Evolutionary conservation across 768 basidiomycete species (phyloP).

Genomic region (Lactifluus piperatus): DNA sequence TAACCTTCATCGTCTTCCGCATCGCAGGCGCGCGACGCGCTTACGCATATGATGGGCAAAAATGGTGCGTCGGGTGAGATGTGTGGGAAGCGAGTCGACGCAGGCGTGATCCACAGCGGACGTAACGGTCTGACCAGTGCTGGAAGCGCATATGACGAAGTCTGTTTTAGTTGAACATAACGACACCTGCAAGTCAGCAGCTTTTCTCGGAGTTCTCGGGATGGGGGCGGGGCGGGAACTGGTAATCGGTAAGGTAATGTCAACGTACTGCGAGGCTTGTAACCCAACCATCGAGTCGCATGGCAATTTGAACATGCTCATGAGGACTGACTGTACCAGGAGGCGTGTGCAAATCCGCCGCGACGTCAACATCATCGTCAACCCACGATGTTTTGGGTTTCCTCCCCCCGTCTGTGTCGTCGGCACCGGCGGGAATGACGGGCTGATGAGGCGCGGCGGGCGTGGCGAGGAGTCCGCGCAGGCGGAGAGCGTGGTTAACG

Average conservation of each 20-base stretch:
- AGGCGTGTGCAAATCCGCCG: constrained; percentile 52
- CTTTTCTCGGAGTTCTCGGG: too few species aligned
- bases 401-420: background rate
- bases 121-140: constrained; percentile 55
- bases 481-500: constrained; percentile 55
- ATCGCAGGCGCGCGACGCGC: constrained; percentile 66
- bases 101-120: constrained; percentile 84
- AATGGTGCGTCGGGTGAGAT: constrained; percentile 32
- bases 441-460: background rate
- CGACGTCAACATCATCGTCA: constrained; percentile 38
- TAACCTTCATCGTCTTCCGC: constrained; percentile 49
- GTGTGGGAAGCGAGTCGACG: constrained; percentile 43
- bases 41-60: constrained; percentile 74
- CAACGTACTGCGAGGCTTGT: constrained; percentile 49
- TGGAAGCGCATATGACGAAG: constrained; percentile 64
- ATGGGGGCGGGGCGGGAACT: too few species aligned
- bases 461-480: constrained; percentile 14
- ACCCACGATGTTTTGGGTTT: background rate
- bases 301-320: constrained; percentile 76
- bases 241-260: too few species aligned
- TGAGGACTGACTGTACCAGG: constrained; percentile 57
- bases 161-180: constrained; percentile 33
- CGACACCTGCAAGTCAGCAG: background rate
- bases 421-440: background rate
- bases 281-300: constrained; percentile 59